A percentile compares a stretch with the other conserved stretches of the same genome.
Conservation (phyloP, 2,329 filamentous ascomycete genomes). For the Colletotrichum eremochloae region DNA sequence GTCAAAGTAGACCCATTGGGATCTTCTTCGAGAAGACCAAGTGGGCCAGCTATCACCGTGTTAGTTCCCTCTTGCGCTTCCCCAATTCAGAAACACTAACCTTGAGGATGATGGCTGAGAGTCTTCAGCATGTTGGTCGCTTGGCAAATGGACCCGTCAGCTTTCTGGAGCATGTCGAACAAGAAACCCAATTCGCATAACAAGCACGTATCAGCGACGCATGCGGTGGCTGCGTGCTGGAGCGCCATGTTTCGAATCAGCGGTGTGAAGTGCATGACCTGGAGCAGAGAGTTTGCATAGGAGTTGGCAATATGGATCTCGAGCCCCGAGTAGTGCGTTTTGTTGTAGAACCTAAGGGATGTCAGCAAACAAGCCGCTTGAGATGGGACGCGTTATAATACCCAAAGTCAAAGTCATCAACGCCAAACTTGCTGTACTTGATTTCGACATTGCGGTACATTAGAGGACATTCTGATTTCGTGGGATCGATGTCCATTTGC, state of each 20-base stretch:
- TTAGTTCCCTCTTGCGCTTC: conserved; percentile 43
- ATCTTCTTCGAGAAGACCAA: conserved; percentile 89
- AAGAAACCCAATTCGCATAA: conserved; percentile 95
- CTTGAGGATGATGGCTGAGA: conserved; percentile 85
- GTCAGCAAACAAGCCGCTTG: conserved; percentile 41
- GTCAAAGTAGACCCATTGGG: conserved; percentile 79
- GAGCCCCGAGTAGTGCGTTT: conserved; percentile 89
- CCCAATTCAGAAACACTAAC: conserved; percentile 52
- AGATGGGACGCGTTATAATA: conserved; percentile 56
- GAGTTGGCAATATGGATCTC: conserved; percentile 98
- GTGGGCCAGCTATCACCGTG: conserved; percentile 68
- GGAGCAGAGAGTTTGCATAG: conserved; percentile 92
- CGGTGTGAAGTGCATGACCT: conserved; percentile 92
- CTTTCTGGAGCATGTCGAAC: conserved; percentile 98
- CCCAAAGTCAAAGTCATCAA: conserved; percentile 99
- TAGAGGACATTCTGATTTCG: conserved; percentile 84
- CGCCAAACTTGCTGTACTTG: conserved; percentile 98
- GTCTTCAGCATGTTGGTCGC: conserved; percentile 95
- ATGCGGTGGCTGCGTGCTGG: conserved; percentile 88
- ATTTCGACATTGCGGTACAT: conserved; percentile 97
- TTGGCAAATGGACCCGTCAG: conserved; percentile 92
- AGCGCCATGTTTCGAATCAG: conserved; percentile 89
- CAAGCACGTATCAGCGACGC: conserved; percentile 85
- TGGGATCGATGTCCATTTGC: conserved; percentile 78
- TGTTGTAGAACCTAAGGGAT: conserved; percentile 85